Percentiles rank a stretch among this genome's conserved stretches.
Conservation (phyloP, 2,329 filamentous ascomycete species). For the Alternaria brassicae region DNA sequence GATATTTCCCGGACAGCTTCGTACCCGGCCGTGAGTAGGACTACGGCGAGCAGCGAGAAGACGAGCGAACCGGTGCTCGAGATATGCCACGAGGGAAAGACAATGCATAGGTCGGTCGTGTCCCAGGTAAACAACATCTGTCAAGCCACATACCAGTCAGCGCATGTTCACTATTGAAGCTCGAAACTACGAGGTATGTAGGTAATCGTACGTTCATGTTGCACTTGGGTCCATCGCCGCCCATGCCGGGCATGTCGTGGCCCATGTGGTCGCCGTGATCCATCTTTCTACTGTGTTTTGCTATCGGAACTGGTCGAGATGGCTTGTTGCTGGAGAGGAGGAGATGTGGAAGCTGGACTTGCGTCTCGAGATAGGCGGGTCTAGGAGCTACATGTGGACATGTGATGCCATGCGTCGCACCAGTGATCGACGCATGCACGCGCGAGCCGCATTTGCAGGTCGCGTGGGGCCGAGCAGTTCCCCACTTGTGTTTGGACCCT, state of each 20-base stretch:
- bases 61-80: slow-evolving; percentile 75
- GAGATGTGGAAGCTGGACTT: slow-evolving; percentile 1
- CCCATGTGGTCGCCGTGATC: slow-evolving; percentile 57
- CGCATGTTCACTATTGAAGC: background rate
- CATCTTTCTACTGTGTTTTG: slow-evolving; percentile 34
- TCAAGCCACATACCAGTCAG: background rate
- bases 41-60: slow-evolving; percentile 81
- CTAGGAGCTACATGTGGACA: background rate
- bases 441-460: slow-evolving; percentile 27
- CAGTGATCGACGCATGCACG: slow-evolving; percentile 24
- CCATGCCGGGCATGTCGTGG: slow-evolving; percentile 62
- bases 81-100: slow-evolving; percentile 92
- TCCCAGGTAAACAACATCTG: slow-evolving; percentile 99
- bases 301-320: background rate
- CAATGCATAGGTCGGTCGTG: slow-evolving; percentile 90
- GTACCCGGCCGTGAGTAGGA: slow-evolving; percentile 88
- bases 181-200: slow-evolving; percentile 2
- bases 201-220: slow-evolving; percentile 79
- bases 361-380: slow-evolving; percentile 12
- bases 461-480: slow-evolving; percentile 16
- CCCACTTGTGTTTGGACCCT: slow-evolving; percentile 8
- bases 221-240: slow-evolving; percentile 66
- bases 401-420: slow-evolving; percentile 27
- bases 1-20: slow-evolving; percentile 82
- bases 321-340: background rate